phyloP scores from a whole-genome alignment of 2,329 filamentous ascomycete species.

The Mycogone perniciosa region DNA sequence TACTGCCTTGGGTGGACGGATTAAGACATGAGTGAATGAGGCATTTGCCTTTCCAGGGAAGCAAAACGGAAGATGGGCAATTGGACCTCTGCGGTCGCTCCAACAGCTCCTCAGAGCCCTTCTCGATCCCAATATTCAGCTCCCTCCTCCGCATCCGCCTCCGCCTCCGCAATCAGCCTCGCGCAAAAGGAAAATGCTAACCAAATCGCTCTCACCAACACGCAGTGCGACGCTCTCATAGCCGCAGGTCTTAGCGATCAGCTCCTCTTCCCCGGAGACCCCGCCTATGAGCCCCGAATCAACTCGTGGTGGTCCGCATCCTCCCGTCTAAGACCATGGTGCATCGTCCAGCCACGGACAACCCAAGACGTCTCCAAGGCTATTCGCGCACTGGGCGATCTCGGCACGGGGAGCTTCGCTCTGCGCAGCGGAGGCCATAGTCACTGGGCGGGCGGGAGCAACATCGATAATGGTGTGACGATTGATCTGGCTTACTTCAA shows the following conservation, averaged over 20 bases:
- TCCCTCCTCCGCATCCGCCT: no score
- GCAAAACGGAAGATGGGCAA: no score
- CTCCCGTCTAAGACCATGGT: neutral
- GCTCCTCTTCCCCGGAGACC: neutral
- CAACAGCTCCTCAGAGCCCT: no score
- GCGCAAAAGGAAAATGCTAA: neutral
- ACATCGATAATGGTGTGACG: slow-evolving; percentile 25
- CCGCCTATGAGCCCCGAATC: neutral
- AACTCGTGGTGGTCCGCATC: slow-evolving; percentile 2
- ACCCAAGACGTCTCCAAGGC: neutral
- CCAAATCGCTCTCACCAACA: neutral
- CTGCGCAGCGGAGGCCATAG: slow-evolving; percentile 40
- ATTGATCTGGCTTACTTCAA: slow-evolving; percentile 33
- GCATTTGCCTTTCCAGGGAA: no score
- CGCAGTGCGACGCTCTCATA: slow-evolving; percentile 5
- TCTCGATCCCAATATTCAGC: no score
- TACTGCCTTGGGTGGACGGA: no score
- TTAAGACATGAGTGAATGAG: no score
- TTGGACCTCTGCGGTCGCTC: no score
- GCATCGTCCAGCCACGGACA: neutral
- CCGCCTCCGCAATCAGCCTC: neutral
- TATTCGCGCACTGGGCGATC: neutral
- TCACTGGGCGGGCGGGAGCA: slow-evolving; percentile 33
- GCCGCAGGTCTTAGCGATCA: neutral
- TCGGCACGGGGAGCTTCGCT: slow-evolving; percentile 18